phyloP scores from a whole-genome alignment of 1,139 yeast genomes.

The Candida sp. region DNA sequence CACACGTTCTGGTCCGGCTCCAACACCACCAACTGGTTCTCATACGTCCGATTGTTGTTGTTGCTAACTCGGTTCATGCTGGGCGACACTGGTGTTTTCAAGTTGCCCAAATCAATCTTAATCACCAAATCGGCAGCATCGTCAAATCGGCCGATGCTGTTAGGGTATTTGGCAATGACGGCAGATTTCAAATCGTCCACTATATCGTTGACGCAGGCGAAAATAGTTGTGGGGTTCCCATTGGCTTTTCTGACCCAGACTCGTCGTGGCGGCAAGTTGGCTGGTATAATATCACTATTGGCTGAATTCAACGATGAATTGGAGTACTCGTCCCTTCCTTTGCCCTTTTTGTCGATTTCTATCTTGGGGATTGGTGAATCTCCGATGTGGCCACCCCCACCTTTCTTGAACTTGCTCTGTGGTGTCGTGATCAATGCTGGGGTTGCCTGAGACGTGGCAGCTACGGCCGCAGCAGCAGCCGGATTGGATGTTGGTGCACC shows the following conservation, averaged over 20 bases:
- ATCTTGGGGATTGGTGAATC: slow-evolving; percentile 7
- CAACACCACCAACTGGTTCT: slow-evolving; percentile 31
- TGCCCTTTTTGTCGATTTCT: slow-evolving; percentile 6
- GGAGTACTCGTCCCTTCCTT: not conserved
- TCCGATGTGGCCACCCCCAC: too few relatives aligned
- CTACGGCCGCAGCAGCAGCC: slow-evolving; percentile 2
- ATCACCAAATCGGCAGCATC: slow-evolving; percentile 74
- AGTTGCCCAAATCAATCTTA: slow-evolving; percentile 33
- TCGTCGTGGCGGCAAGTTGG: slow-evolving; percentile 31
- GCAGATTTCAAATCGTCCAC: slow-evolving; percentile 76
- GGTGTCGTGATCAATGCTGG: not conserved
- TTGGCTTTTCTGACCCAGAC: slow-evolving; percentile 69
- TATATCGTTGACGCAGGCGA: slow-evolving; percentile 57
- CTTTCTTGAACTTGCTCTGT: not conserved
- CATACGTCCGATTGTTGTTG: slow-evolving; percentile 5
- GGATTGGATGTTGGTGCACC: slow-evolving; percentile 1
- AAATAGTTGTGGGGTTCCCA: slow-evolving; percentile 70
- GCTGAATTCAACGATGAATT: slow-evolving; percentile 7
- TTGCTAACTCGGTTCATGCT: slow-evolving; percentile 2
- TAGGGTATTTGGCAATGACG: slow-evolving; percentile 68
- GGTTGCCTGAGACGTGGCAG: slow-evolving; percentile 1
- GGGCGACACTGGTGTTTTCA: slow-evolving; percentile 8
- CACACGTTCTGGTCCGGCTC: slow-evolving; percentile 73
- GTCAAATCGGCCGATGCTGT: slow-evolving; percentile 58
- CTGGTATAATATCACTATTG: slow-evolving; percentile 11